Conservation (phyloP, 176 grass and related monocot genomes). For the Alloteropsis semialata region DNA sequence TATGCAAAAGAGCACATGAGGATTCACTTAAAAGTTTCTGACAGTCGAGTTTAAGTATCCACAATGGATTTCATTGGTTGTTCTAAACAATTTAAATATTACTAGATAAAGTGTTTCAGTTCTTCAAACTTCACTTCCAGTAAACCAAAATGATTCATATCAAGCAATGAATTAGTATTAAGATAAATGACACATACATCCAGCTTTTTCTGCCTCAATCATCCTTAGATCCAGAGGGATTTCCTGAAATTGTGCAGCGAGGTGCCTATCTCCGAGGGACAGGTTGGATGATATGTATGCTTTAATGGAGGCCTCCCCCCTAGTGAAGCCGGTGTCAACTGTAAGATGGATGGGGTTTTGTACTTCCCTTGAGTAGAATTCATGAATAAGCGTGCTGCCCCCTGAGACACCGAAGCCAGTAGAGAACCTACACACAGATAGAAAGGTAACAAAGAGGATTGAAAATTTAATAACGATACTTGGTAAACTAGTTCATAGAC, state of each 20-base stretch:
- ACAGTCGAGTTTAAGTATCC: not conserved
- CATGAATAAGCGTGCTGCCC: conserved; percentile 88
- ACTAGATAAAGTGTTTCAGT: not conserved
- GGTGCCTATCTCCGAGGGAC: conserved; percentile 76
- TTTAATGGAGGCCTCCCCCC: conserved; percentile 80
- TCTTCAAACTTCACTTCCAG: not conserved
- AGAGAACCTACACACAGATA: conserved; percentile 69
- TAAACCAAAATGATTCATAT: not conserved
- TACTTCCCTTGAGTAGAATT: conserved; percentile 86
- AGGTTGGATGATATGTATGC: conserved; percentile 74
- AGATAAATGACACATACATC: conserved; percentile 58
- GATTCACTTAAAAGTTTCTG: not conserved
- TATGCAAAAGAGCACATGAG: not conserved
- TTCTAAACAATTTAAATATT: not conserved
- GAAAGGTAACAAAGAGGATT: not conserved
- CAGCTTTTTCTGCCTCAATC: conserved; percentile 80
- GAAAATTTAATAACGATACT: not conserved
- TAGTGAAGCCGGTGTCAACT: conserved; percentile 86
- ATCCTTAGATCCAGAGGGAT: conserved; percentile 86
- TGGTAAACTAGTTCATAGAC: not conserved
- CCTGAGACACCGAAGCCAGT: conserved; percentile 91
- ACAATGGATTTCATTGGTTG: not conserved
- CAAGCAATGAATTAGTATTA: not conserved
- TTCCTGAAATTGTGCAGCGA: conserved; percentile 90
- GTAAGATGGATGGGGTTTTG: conserved; percentile 80